Evolutionary conservation across 768 basidiomycete genomes (phyloP), one percentile per base, ranked within the genome.

Genomic region (Calocera cornea): DNA sequence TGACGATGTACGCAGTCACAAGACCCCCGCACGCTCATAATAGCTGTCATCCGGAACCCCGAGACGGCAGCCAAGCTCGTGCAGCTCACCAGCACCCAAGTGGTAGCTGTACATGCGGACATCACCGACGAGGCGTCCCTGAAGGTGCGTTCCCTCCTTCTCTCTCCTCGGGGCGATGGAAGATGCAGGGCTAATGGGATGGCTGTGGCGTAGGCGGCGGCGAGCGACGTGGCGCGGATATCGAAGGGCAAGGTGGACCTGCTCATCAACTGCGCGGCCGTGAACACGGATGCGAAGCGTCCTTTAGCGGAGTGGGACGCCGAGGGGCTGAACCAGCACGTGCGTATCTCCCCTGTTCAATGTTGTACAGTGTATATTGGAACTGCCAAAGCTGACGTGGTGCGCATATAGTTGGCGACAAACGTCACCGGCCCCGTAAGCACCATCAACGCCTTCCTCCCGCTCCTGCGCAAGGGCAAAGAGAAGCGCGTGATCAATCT

Each of bases 211-310:
- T 67, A 74, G 73, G 65, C 50, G 1, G 70, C 69, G 5, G 72
- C 67, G 0, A 33, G 60, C 11, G 64, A 70, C 27, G 66, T 74
- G 22, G 38, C 69, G 2, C 40, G 63, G 34, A 34, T 69, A 12
- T 68, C 64, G 7, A 67, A 76, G n/a, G 76, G 77, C 17, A 74
- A 73, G 31, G 70, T 80, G 24, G 78, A 79, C 69, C 70, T 70
- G 64, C 72, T 79, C 65, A 78, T 79, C 65, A 78, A 79, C 69
- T 79, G 79, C 66, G 79, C 77, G 14, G 77, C 72, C 1, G 69
- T 36, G 10, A 60, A 60, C 22, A 60, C 54, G 16, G 54, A 60
- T 22, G 14, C 54, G 11, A 33, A 60, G 27, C 24, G 31, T 11
- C 11, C 54, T 5, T 27, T 60, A 2, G 54, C 24, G 16, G 54